Percentiles rank a stretch among this genome's conserved stretches.
Evolutionary conservation across 2,329 filamentous ascomycete species (phyloP).

Genomic region (Aspergillus tanneri): DNA sequence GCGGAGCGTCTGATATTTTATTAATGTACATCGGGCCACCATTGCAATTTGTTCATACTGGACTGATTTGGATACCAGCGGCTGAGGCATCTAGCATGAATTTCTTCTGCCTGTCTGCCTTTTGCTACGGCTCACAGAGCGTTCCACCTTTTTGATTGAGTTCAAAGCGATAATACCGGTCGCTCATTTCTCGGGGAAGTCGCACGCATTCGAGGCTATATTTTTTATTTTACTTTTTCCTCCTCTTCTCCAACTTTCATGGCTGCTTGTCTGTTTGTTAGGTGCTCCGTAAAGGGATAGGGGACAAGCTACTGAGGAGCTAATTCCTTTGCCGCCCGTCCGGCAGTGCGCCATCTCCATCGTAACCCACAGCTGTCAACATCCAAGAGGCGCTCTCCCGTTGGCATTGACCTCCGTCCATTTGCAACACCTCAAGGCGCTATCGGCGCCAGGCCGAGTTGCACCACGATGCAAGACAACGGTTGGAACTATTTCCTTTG

Average conservation of each 20-base stretch:
- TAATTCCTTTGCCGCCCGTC: constrained; percentile 26
- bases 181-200: constrained; percentile 17
- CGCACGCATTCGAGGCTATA: constrained; percentile 1
- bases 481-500: constrained; percentile 16
- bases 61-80: too few species aligned
- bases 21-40: too few species aligned
- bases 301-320: too few species aligned
- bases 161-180: constrained; percentile 5
- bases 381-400: constrained; percentile 6
- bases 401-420: constrained; percentile 1
- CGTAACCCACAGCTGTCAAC: constrained; percentile 11
- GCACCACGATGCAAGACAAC: constrained; percentile 13
- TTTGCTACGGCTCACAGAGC: constrained; percentile 4
- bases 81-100: too few species aligned
- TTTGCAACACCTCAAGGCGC: not conserved
- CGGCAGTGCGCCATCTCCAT: constrained; percentile 26
- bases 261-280: constrained; percentile 3
- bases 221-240: not conserved
- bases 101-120: too few species aligned
- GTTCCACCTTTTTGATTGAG: constrained; percentile 7
- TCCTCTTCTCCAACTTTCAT: constrained; percentile 1
- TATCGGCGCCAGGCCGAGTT: constrained; percentile 7
- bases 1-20: not conserved
- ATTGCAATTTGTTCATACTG: too few species aligned
- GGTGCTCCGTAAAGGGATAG: not conserved